A percentile compares a stretch with the other conserved stretches of the same genome.
These are phyloP conservation scores for Aspergillus ibericus DNA, from an alignment of 2,329 filamentous ascomycete genomes.

Conservation along the genomic window DNA sequence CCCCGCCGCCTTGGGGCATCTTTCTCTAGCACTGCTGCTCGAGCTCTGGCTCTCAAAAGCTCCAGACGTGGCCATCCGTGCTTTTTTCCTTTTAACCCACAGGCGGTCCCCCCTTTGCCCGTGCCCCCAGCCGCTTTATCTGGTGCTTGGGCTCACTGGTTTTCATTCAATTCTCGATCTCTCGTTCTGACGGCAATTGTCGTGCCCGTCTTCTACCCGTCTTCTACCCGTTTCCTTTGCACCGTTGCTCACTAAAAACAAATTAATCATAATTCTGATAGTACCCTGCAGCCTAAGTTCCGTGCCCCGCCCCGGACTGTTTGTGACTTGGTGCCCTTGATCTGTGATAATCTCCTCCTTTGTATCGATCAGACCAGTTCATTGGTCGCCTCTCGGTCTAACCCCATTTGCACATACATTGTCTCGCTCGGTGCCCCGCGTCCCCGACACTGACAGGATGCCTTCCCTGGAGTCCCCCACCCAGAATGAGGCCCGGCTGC, in stretches of 20 bases:
- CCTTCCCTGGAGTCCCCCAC: conserved; percentile 34
- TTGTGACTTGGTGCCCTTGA: background rate
- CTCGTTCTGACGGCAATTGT: background rate
- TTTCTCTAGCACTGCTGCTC: background rate
- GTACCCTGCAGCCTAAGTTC: background rate
- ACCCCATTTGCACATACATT: background rate
- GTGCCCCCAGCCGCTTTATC: background rate
- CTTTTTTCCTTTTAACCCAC: background rate
- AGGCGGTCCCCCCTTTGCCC: background rate
- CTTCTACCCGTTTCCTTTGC: background rate
- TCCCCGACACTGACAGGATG: conserved; percentile 25
- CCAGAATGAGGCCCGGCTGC: conserved; percentile 53
- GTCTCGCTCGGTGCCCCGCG: background rate
- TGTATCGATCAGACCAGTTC: background rate
- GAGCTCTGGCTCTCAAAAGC: background rate
- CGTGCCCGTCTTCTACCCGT: background rate
- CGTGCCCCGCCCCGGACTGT: background rate
- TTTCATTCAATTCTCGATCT: background rate
- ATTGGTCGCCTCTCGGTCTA: background rate
- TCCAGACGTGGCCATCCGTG: background rate
- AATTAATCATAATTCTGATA: background rate
- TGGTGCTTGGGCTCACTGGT: background rate
- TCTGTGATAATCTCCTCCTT: conserved; percentile 1
- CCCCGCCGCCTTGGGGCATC: conserved; percentile 12
- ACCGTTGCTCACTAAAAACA: background rate